A percentile compares a stretch with the other conserved stretches of the same genome.
phyloP scores from a whole-genome alignment of 306 rosid species.

The Malus asiatica region DNA sequence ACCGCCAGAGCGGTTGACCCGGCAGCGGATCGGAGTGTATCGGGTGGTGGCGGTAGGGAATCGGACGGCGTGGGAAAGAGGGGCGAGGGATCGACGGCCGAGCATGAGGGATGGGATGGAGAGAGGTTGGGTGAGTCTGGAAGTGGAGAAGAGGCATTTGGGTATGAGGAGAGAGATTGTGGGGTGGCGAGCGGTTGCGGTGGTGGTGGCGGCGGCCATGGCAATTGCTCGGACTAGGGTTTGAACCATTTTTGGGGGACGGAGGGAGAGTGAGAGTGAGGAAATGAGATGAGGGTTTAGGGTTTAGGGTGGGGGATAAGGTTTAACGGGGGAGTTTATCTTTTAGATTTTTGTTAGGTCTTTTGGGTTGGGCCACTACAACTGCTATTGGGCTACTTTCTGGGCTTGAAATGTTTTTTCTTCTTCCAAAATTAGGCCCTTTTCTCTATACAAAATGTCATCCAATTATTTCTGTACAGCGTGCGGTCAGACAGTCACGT shows the following conservation, averaged over 20 bases:
- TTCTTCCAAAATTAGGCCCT: too few relatives aligned
- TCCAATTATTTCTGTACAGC: too few relatives aligned
- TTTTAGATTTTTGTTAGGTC: not conserved
- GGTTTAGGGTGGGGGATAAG: not conserved
- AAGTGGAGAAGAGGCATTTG: constrained; percentile 32
- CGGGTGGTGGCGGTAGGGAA: constrained; percentile 17
- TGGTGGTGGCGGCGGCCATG: constrained; percentile 21
- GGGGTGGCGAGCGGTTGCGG: constrained; percentile 20
- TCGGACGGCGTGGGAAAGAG: constrained; percentile 33
- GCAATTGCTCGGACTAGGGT: constrained; percentile 44
- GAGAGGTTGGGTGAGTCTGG: constrained; percentile 31
- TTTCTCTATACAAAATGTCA: too few relatives aligned
- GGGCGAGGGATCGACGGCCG: constrained; percentile 35
- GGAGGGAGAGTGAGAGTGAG: not conserved
- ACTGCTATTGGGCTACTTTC: not conserved
- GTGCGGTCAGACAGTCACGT: too few relatives aligned
- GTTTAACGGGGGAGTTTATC: not conserved
- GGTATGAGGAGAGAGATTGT: constrained; percentile 19
- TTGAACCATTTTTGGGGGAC: constrained; percentile 33
- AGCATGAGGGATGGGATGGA: constrained; percentile 24
- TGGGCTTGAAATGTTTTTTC: not conserved
- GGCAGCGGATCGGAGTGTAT: constrained; percentile 53
- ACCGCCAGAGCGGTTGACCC: constrained; percentile 52
- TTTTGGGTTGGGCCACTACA: not conserved
- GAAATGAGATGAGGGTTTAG: not conserved